Percentiles rank a stretch among this genome's conserved stretches.
Evolutionary conservation across 495 filamentous ascomycete species (phyloP).

Genomic region (Penicillium maclennaniae): DNA sequence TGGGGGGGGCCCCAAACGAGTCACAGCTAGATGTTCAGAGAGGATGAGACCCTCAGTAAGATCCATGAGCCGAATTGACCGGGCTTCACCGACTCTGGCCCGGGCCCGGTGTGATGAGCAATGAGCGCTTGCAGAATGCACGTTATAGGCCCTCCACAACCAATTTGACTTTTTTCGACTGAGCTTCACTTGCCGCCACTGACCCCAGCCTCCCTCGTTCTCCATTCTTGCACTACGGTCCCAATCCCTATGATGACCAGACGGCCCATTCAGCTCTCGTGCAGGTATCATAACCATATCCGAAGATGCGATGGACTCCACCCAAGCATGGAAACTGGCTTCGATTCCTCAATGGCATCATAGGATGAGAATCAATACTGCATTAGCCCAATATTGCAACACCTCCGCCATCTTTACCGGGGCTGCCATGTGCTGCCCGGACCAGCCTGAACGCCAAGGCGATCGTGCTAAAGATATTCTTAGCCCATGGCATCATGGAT

Average conservation of each 20-base stretch:
- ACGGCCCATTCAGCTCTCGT: neutral
- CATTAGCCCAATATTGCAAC: neutral
- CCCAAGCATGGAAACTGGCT: neutral
- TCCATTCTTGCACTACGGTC: neutral
- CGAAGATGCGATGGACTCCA: neutral
- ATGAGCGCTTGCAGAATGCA: constrained; percentile 34
- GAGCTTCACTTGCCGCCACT: constrained; percentile 18
- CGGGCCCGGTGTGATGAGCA: constrained; percentile 24
- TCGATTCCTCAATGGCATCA: neutral
- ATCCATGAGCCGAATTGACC: neutral
- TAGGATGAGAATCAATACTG: neutral
- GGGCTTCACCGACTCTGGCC: constrained; percentile 10
- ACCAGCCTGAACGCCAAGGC: neutral
- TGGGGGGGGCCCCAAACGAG: neutral
- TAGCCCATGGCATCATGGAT: neutral
- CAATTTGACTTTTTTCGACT: constrained; percentile 2
- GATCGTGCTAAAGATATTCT: neutral
- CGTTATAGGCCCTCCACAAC: constrained; percentile 26
- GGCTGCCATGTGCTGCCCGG: neutral
- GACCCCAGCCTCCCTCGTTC: constrained; percentile 7
- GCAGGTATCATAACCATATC: neutral
- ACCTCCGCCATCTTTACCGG: neutral
- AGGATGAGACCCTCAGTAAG: neutral
- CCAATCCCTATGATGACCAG: neutral
- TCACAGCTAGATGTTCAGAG: neutral